These are phyloP conservation scores for Mortierella sp. DNA, from an alignment of 371 early-diverging fungal genomes.

Conservation along the genomic window DNA sequence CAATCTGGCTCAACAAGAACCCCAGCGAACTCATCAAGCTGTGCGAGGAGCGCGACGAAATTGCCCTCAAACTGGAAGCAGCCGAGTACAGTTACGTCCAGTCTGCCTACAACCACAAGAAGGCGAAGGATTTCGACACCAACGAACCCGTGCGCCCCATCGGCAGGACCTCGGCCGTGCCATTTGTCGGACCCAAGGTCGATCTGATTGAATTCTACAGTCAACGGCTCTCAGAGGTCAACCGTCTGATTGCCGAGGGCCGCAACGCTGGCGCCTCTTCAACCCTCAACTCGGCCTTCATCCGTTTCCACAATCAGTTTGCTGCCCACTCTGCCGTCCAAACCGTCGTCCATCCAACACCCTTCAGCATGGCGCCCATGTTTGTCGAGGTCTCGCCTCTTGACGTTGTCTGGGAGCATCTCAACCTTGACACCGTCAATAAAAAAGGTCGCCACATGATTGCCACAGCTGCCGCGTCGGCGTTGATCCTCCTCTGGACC, in stretches of 20 bases:
- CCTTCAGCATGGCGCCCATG: slow-evolving; percentile 78
- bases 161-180: slow-evolving; percentile 66
- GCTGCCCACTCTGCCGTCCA: slow-evolving; percentile 91
- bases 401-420: slow-evolving; percentile 89
- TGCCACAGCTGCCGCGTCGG: slow-evolving; percentile 64
- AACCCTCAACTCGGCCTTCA: slow-evolving; percentile 79
- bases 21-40: slow-evolving; percentile 66
- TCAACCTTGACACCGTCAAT: slow-evolving; percentile 70
- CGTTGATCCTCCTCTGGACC: slow-evolving; percentile 81
- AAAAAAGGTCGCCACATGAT: slow-evolving; percentile 70
- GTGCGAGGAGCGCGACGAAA: slow-evolving; percentile 70
- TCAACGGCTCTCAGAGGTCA: slow-evolving; percentile 66
- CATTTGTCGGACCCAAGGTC: slow-evolving; percentile 75
- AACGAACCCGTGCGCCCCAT: slow-evolving; percentile 64
- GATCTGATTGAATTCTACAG: slow-evolving; percentile 76
- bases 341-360: slow-evolving; percentile 74
- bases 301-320: slow-evolving; percentile 84
- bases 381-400: slow-evolving; percentile 76
- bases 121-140: slow-evolving; percentile 12
- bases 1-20: slow-evolving; percentile 77
- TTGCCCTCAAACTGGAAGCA: slow-evolving; percentile 58
- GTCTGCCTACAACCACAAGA: slow-evolving; percentile 34
- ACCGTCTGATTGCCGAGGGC: slow-evolving; percentile 63
- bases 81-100: slow-evolving; percentile 47
- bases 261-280: slow-evolving; percentile 44